Conservation (phyloP, 805 yeast genomes). For the Isabelozyma pseudorhagii region DNA sequence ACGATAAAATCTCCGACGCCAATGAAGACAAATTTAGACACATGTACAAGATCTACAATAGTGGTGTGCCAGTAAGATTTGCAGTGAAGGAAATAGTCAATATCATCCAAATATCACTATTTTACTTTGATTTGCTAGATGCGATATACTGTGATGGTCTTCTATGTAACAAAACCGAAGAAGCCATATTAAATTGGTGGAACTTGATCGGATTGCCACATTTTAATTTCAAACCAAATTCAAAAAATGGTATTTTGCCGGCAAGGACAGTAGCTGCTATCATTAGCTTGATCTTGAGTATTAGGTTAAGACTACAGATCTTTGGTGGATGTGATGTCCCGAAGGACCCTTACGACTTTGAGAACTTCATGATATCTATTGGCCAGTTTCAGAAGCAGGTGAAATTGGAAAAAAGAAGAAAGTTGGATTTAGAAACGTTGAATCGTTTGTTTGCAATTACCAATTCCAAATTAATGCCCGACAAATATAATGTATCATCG, state of each 20-base stretch:
- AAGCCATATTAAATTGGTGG: conserved; percentile 83
- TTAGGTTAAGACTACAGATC: conserved; percentile 55
- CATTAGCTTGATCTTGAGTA: conserved; percentile 70
- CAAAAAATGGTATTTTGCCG: conserved; percentile 55
- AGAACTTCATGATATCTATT: conserved; percentile 62
- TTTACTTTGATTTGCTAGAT: conserved; percentile 71
- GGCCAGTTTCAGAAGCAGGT: conserved; percentile 76
- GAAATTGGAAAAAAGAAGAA: conserved; percentile 48
- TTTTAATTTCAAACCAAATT: conserved; percentile 37
- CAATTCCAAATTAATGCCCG: conserved; percentile 27
- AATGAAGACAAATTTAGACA: conserved; percentile 79
- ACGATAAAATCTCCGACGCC: conserved; percentile 68
- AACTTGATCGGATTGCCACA: conserved; percentile 57
- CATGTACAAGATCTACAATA: conserved; percentile 56
- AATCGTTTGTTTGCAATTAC: conserved; percentile 32
- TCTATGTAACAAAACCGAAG: conserved; percentile 72
- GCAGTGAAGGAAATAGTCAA: conserved; percentile 75
- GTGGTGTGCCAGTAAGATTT: conserved; percentile 52
- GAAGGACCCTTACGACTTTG: conserved; percentile 81
- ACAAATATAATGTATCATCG: conserved; percentile 5
- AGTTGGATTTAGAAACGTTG: conserved; percentile 57
- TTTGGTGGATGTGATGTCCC: conserved; percentile 51
- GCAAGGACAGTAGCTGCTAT: conserved; percentile 75
- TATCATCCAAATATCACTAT: conserved; percentile 70
- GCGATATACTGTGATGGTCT: conserved; percentile 79